A percentile compares a stretch with the other conserved stretches of the same genome.
phyloP scores from a whole-genome alignment of 2,329 filamentous ascomycete species.

The Lithohypha guttulata region DNA sequence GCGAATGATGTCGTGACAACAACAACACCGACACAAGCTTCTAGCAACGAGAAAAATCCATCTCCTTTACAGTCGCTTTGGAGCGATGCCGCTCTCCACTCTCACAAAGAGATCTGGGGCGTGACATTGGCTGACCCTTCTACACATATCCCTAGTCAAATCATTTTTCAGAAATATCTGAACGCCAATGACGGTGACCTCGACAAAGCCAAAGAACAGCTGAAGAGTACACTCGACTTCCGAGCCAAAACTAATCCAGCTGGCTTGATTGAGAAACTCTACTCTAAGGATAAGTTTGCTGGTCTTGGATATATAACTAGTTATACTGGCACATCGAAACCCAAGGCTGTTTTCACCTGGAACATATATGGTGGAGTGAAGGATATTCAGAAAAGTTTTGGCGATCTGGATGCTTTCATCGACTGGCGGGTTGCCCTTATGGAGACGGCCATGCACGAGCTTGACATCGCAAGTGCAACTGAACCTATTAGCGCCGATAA shows the following conservation, averaged over 20 bases:
- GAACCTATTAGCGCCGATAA: conserved; percentile 58
- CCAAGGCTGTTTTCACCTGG: conserved; percentile 64
- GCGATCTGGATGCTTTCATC: conserved; percentile 67
- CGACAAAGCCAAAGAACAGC: conserved; percentile 63
- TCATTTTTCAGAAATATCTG: conserved; percentile 86
- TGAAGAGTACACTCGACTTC: conserved; percentile 71
- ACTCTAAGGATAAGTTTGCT: conserved; percentile 59
- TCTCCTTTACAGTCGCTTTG: conserved; percentile 19
- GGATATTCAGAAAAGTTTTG: conserved; percentile 70
- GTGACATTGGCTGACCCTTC: conserved; percentile 46
- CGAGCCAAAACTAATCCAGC: conserved; percentile 64
- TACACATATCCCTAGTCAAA: conserved; percentile 60
- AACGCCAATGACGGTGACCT: conserved; percentile 76
- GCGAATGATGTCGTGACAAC: no score
- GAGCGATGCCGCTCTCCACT: conserved; percentile 25
- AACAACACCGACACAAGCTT: no score
- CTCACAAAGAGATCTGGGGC: conserved; percentile 76
- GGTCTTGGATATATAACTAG: conserved; percentile 71
- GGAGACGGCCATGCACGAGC: conserved; percentile 69
- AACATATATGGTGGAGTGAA: conserved; percentile 88
- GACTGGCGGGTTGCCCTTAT: conserved; percentile 83
- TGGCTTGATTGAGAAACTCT: conserved; percentile 52
- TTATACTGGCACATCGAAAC: conserved; percentile 40
- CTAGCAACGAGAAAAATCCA: neutral
- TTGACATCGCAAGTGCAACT: conserved; percentile 59